Evolutionary conservation across 768 basidiomycete species (phyloP).

Genomic region (Lentinus tigrinus): DNA sequence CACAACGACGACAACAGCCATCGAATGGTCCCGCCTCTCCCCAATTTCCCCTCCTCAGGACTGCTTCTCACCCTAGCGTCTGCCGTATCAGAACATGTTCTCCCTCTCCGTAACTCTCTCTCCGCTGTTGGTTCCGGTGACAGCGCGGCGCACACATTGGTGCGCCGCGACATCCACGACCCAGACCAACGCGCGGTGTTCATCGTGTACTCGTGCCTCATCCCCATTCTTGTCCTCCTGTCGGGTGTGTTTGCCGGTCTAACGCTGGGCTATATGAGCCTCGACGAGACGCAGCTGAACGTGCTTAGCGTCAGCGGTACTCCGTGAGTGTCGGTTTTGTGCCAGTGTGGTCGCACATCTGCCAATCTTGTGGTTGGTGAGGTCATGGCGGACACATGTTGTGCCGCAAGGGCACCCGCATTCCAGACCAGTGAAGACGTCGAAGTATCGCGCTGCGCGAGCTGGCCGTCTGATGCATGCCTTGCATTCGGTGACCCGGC

Average conservation of each 20-base stretch:
- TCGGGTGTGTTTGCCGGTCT: constrained; percentile 90
- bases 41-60: constrained; percentile 22
- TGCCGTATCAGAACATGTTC: constrained; percentile 26
- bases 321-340: constrained; percentile 47
- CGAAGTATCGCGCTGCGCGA: no score
- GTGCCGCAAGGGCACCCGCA: no score
- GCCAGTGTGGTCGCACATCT: no score
- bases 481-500: no score
- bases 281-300: constrained; percentile 89
- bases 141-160: constrained; percentile 23
- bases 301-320: constrained; percentile 85
- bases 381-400: constrained; percentile 6
- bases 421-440: no score
- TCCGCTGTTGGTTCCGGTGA: background rate
- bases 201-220: constrained; percentile 54
- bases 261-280: constrained; percentile 89
- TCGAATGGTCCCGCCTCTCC: constrained; percentile 30
- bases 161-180: constrained; percentile 29
- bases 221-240: constrained; percentile 78
- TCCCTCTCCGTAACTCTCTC: background rate
- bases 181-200: constrained; percentile 27
- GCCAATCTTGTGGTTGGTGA: background rate
- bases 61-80: constrained; percentile 28
- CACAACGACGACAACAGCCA: constrained; percentile 11
- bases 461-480: no score